phyloP scores from a whole-genome alignment of 139 green algal species.

The Penium margaritaceum region DNA sequence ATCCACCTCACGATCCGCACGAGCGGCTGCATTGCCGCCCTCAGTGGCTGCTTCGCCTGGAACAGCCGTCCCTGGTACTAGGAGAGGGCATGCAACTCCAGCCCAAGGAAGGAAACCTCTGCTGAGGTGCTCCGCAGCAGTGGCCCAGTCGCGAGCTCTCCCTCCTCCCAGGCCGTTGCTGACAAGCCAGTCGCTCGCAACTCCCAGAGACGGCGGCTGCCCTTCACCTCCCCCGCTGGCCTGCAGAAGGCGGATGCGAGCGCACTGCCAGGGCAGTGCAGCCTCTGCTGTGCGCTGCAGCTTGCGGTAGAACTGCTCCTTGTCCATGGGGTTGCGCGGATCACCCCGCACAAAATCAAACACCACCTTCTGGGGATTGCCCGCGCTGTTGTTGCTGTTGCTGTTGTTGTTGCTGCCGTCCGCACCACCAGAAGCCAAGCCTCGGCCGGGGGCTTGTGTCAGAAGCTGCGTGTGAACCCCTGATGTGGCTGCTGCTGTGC shows the following conservation, averaged over 20 bases:
- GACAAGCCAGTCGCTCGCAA: conserved; percentile 23
- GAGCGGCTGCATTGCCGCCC: too few species aligned
- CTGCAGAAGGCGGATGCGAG: neutral
- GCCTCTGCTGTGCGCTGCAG: conserved; percentile 21
- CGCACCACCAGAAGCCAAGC: neutral
- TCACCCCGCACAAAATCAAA: conserved; percentile 30
- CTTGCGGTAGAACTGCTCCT: conserved; percentile 37
- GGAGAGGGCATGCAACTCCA: conserved; percentile 57
- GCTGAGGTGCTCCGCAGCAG: conserved; percentile 19
- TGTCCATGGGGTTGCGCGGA: conserved; percentile 26
- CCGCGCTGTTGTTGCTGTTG: neutral
- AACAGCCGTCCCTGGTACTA: too few species aligned
- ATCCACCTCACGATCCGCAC: too few species aligned
- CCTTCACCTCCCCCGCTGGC: neutral
- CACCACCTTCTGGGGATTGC: conserved; percentile 1
- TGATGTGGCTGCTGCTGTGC: neutral
- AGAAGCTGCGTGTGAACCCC: neutral
- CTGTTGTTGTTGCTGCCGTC: conserved; percentile 1
- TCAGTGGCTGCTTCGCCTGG: too few species aligned
- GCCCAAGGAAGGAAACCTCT: conserved; percentile 67
- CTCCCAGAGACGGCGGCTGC: neutral
- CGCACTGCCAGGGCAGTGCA: conserved; percentile 25
- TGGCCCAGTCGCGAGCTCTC: conserved; percentile 42
- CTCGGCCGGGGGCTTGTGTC: too few species aligned
- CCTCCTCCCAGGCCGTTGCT: conserved; percentile 28